These are phyloP conservation scores for Aspergillus transmontanensis DNA, from an alignment of 2,329 filamentous ascomycete species.

Conservation along the genomic window DNA sequence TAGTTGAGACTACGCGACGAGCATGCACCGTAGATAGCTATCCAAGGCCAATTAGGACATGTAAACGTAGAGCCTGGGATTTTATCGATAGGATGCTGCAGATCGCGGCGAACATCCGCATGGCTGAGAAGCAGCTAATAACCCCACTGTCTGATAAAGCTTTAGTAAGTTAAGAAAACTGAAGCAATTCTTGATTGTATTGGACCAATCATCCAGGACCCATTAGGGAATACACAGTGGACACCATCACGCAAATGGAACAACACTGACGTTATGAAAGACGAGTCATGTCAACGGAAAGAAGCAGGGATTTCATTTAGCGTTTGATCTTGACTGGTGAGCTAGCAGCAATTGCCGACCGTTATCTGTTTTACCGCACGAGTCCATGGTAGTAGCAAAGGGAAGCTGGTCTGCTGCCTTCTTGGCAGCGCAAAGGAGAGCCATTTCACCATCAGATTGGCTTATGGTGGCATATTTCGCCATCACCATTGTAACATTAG, in stretches of 20 bases:
- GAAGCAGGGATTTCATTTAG: constrained; percentile 4
- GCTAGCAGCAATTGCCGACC: neutral
- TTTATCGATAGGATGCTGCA: neutral
- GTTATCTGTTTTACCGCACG: neutral
- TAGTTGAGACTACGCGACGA: neutral
- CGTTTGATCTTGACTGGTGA: neutral
- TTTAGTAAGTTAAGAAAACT: neutral
- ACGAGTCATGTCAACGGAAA: constrained; percentile 16
- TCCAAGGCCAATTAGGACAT: constrained; percentile 5
- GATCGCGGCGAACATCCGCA: constrained; percentile 1
- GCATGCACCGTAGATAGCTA: constrained; percentile 5
- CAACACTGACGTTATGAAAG: constrained; percentile 26
- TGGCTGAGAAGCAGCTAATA: neutral
- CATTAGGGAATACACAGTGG: neutral
- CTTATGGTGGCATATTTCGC: constrained; percentile 19
- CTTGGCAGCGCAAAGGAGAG: neutral
- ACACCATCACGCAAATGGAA: constrained; percentile 24
- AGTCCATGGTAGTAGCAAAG: neutral
- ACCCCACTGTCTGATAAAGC: neutral
- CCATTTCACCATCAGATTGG: constrained; percentile 20
- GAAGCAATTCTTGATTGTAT: neutral
- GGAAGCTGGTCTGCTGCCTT: neutral
- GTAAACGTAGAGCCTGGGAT: neutral
- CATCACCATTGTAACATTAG: constrained; percentile 19
- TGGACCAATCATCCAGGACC: neutral